Conservation (phyloP, 768 basidiomycete genomes). For the Collybia sordida region DNA sequence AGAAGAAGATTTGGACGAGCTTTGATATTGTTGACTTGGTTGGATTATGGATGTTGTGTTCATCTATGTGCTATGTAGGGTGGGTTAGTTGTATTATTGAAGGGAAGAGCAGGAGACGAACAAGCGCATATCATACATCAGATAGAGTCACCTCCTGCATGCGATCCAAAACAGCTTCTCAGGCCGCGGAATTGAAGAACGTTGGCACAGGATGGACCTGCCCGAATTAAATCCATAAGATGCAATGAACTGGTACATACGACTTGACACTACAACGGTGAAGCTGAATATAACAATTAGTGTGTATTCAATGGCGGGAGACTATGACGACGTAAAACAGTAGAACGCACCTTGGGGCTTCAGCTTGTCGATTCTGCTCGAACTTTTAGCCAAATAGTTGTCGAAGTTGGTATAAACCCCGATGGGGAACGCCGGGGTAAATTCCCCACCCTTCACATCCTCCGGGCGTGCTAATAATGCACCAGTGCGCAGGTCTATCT, state of each 20-base stretch:
- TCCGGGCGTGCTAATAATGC: slow-evolving; percentile 52
- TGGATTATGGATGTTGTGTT: slow-evolving; percentile 59
- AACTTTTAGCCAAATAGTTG: slow-evolving; percentile 49
- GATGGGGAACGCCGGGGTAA: slow-evolving; percentile 62
- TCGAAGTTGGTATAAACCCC: slow-evolving; percentile 73
- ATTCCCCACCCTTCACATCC: slow-evolving; percentile 44
- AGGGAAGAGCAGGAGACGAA: slow-evolving; percentile 21
- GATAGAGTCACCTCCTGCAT: slow-evolving; percentile 72
- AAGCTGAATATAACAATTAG: background rate
- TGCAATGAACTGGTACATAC: too few relatives aligned
- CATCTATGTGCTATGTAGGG: slow-evolving; percentile 56
- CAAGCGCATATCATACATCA: slow-evolving; percentile 85
- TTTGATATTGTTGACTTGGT: slow-evolving; percentile 70
- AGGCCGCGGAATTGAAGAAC: slow-evolving; percentile 56
- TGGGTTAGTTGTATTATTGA: too few relatives aligned
- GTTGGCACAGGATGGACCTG: slow-evolving; percentile 72
- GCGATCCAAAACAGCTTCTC: slow-evolving; percentile 59
- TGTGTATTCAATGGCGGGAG: background rate
- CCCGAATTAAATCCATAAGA: too few relatives aligned
- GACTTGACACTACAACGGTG: too few relatives aligned
- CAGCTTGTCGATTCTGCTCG: slow-evolving; percentile 52
- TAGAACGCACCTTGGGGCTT: slow-evolving; percentile 60
- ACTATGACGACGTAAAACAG: too few relatives aligned
- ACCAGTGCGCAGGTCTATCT: slow-evolving; percentile 61
- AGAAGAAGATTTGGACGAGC: slow-evolving; percentile 67